phyloP scores from a whole-genome alignment of 2,329 filamentous ascomycete genomes.

The Aureobasidium sp. region DNA sequence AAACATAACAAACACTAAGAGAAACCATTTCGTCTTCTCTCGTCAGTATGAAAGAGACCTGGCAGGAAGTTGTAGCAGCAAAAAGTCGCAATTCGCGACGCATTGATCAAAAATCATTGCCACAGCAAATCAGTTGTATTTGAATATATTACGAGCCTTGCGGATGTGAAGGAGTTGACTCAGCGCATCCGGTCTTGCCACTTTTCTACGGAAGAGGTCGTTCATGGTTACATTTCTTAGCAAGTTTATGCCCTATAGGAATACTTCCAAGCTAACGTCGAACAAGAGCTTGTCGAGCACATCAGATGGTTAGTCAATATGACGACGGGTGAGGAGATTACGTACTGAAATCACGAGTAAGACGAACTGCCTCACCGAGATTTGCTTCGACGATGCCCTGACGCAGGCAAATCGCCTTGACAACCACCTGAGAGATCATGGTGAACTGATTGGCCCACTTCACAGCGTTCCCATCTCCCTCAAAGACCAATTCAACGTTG shows the following conservation, averaged over 20 bases:
- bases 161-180: background rate
- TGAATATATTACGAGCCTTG: background rate
- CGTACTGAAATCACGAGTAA: background rate
- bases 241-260: background rate
- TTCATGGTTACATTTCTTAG: background rate
- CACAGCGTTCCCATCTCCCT: constrained; percentile 48
- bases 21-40: background rate
- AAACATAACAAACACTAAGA: too few relatives aligned
- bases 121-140: too few relatives aligned
- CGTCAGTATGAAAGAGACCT: background rate
- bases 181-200: background rate
- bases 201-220: background rate
- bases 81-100: background rate
- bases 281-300: background rate
- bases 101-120: background rate
- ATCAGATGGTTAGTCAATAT: background rate
- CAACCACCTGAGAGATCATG: constrained; percentile 52
- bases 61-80: background rate
- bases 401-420: constrained; percentile 56
- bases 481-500: constrained; percentile 65
- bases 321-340: too few relatives aligned
- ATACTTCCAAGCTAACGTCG: background rate
- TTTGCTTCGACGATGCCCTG: constrained; percentile 62
- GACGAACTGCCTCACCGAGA: constrained; percentile 40
- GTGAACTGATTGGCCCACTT: constrained; percentile 38